phyloP scores from a whole-genome alignment of 2,329 filamentous ascomycete species.

The Claviceps sp. region DNA sequence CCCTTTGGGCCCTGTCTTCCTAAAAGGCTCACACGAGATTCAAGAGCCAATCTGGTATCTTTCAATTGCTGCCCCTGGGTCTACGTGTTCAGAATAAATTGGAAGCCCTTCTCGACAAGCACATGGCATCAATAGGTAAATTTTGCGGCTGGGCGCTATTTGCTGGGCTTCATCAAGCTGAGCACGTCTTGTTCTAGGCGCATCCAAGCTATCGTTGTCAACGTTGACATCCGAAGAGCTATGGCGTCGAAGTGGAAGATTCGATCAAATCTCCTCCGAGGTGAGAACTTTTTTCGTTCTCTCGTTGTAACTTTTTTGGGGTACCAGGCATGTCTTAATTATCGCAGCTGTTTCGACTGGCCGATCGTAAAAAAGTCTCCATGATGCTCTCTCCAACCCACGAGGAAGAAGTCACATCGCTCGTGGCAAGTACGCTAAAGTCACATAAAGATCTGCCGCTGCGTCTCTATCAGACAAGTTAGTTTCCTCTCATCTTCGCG shows the following conservation, averaged over 20 bases:
- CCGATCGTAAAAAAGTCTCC: slow-evolving; percentile 60
- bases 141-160: neutral
- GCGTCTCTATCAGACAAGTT: slow-evolving; percentile 80
- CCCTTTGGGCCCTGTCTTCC: slow-evolving; percentile 1
- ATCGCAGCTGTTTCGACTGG: slow-evolving; percentile 59
- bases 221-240: slow-evolving; percentile 73
- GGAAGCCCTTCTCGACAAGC: slow-evolving; percentile 70
- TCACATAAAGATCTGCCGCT: slow-evolving; percentile 82
- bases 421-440: slow-evolving; percentile 59
- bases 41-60: slow-evolving; percentile 75
- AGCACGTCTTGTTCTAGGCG: slow-evolving; percentile 32
- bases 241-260: slow-evolving; percentile 72
- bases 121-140: slow-evolving; percentile 66
- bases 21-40: neutral
- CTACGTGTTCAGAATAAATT: slow-evolving; percentile 80
- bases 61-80: slow-evolving; percentile 81
- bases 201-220: slow-evolving; percentile 71
- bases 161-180: neutral
- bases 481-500: slow-evolving; percentile 14
- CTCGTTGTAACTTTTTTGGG: neutral
- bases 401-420: slow-evolving; percentile 83
- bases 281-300: slow-evolving; percentile 24
- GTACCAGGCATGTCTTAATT: slow-evolving; percentile 11
- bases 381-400: slow-evolving; percentile 85
- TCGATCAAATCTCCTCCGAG: slow-evolving; percentile 61